Percentiles rank a stretch among this genome's conserved stretches.
Evolutionary conservation across 257 asterid species (phyloP).

Genomic region (Coffea canephora): DNA sequence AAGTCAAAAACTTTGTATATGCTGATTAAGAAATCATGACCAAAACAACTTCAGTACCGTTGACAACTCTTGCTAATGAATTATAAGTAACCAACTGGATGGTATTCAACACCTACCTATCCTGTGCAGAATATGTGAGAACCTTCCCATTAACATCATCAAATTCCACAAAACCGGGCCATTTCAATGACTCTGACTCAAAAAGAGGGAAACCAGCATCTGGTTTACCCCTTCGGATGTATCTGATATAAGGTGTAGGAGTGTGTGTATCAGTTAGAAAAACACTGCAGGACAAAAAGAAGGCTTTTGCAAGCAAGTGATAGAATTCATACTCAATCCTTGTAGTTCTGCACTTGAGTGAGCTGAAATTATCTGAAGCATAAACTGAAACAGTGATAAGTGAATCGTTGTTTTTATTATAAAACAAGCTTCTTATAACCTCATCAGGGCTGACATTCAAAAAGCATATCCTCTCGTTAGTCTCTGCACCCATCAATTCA

Average conservation of each 20-base stretch:
- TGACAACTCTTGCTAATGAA: constrained; percentile 4
- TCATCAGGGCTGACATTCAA: constrained; percentile 93
- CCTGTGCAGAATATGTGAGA: constrained; percentile 94
- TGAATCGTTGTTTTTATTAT: constrained; percentile 95
- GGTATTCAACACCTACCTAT: constrained; percentile 48
- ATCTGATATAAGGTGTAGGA: constrained; percentile 40
- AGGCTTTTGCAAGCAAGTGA: constrained; percentile 15
- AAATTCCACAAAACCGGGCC: constrained; percentile 99
- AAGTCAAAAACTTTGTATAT: constrained; percentile 68
- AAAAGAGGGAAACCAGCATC: constrained; percentile 96
- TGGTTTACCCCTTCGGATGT: constrained; percentile 88
- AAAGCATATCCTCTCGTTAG: constrained; percentile 91
- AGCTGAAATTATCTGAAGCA: constrained; percentile 93
- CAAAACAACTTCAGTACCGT: constrained; percentile 23
- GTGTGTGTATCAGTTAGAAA: constrained; percentile 8
- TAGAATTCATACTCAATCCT: constrained; percentile 75
- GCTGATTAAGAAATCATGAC: constrained; percentile 41
- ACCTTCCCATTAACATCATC: constrained; percentile 99
- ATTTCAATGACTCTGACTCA: constrained; percentile 94
- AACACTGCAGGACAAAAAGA: constrained; percentile 14
- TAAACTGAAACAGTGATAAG: constrained; percentile 97
- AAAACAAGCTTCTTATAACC: constrained; percentile 95
- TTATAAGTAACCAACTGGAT: background rate
- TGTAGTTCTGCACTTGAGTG: constrained; percentile 94
- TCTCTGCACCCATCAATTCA: constrained; percentile 58